phyloP scores from a whole-genome alignment of 768 basidiomycete species.

The Chiua virens region DNA sequence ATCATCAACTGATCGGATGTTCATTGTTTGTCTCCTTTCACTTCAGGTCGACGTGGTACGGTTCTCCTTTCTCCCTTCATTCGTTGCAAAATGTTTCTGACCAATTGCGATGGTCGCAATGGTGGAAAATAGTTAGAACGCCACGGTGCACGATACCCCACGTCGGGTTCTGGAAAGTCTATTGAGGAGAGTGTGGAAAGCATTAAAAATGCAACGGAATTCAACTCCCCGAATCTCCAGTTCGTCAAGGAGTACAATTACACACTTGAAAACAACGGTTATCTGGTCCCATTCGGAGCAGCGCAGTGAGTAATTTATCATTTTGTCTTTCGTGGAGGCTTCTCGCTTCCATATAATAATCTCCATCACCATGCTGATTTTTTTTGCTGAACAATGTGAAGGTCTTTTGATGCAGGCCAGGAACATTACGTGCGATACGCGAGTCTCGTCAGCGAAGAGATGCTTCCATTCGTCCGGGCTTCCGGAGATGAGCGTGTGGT shows the following conservation, averaged over 20 bases:
- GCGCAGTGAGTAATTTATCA: conserved; percentile 48
- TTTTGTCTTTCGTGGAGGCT: conserved; percentile 43
- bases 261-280: conserved; percentile 47
- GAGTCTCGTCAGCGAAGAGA: conserved; percentile 39
- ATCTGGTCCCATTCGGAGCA: conserved; percentile 66
- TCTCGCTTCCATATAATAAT: conserved; percentile 45
- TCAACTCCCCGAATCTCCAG: too few species aligned
- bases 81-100: too few species aligned
- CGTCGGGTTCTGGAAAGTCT: conserved; percentile 37
- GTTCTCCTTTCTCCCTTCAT: too few species aligned
- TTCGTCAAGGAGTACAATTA: conserved; percentile 46
- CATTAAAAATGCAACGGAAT: conserved; percentile 42
- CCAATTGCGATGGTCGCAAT: too few species aligned
- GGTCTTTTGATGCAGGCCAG: conserved; percentile 51
- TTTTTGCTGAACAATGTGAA: conserved; percentile 9
- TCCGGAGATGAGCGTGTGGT: conserved; percentile 55
- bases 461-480: conserved; percentile 52
- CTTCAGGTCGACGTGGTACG: conserved; percentile 19
- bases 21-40: too few species aligned
- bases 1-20: too few species aligned
- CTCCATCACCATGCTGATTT: not conserved
- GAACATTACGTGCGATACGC: conserved; percentile 52
- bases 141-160: conserved; percentile 77
- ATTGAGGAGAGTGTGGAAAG: conserved; percentile 52
- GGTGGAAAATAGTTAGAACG: conserved; percentile 56